Conservation (phyloP, 257 asterid genomes). For the Fraxinus anomala region DNA sequence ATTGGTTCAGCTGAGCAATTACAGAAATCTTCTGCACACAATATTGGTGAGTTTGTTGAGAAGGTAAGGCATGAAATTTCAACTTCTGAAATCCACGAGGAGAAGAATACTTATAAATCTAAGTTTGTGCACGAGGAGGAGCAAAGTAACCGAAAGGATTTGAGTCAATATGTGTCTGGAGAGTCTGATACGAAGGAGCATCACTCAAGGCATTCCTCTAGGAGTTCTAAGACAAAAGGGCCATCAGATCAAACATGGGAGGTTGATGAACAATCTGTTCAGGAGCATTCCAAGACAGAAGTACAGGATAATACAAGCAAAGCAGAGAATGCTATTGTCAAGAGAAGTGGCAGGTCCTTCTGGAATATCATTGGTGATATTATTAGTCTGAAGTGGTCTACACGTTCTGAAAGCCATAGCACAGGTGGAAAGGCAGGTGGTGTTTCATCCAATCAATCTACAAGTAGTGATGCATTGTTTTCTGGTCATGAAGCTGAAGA, state of each 20-base stretch:
- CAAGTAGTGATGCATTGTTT: conserved; percentile 70
- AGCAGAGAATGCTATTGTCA: conserved; percentile 37
- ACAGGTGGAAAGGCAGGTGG: conserved; percentile 55
- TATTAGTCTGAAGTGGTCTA: conserved; percentile 61
- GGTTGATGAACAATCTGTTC: conserved; percentile 47
- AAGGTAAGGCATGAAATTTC: conserved; percentile 55
- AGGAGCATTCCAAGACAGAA: conserved; percentile 42
- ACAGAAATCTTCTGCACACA: conserved; percentile 60
- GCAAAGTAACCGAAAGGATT: conserved; percentile 26
- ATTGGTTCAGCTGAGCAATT: conserved; percentile 68
- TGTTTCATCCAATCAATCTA: conserved; percentile 70
- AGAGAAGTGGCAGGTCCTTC: conserved; percentile 74
- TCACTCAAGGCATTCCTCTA: conserved; percentile 40
- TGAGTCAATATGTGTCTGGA: conserved; percentile 32
- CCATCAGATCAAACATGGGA: conserved; percentile 87
- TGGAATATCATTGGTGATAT: conserved; percentile 74
- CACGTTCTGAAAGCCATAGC: conserved; percentile 56
- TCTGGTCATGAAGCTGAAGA: conserved; percentile 84
- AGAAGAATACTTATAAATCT: conserved; percentile 42
- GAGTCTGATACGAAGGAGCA: conserved; percentile 48
- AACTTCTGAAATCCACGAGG: conserved; percentile 52
- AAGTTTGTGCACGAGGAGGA: conserved; percentile 41
- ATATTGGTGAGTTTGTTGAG: conserved; percentile 61
- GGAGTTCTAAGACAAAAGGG: conserved; percentile 54
- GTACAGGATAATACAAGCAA: conserved; percentile 41